Conservation (phyloP, 2,329 filamentous ascomycete genomes). For the Aspergillus hortae region DNA sequence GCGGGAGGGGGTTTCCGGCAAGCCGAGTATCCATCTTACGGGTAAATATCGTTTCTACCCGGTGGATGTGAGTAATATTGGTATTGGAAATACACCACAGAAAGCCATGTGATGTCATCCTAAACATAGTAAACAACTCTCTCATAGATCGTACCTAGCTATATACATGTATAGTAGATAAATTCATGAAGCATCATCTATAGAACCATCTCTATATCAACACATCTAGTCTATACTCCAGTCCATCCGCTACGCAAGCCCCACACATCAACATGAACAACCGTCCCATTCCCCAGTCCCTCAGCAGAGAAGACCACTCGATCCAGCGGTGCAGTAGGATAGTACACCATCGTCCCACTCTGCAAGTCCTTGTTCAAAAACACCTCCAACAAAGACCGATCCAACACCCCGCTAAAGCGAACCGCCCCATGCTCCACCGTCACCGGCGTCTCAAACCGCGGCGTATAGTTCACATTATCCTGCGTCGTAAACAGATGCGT, state of each 20-base stretch:
- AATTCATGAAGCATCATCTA: too few species aligned
- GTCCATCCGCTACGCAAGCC: conserved; percentile 33
- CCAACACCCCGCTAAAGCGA: conserved; percentile 49
- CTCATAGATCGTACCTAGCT: too few species aligned
- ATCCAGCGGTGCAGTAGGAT: conserved; percentile 39
- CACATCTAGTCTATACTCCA: not conserved
- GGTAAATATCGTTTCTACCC: not conserved
- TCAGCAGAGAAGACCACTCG: conserved; percentile 16
- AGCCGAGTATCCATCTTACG: conserved; percentile 11
- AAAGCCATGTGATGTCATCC: not conserved
- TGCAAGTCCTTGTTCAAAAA: conserved; percentile 53
- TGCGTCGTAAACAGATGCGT: conserved; percentile 43
- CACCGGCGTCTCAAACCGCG: conserved; percentile 46
- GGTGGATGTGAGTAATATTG: not conserved
- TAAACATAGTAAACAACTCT: too few species aligned
- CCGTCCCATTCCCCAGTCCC: conserved; percentile 2
- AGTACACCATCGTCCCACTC: conserved; percentile 51
- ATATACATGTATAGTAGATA: too few species aligned
- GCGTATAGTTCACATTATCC: conserved; percentile 54
- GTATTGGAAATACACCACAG: not conserved
- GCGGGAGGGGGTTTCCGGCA: conserved; percentile 28
- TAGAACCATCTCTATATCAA: too few species aligned
- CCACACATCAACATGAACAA: conserved; percentile 6
- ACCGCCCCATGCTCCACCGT: conserved; percentile 28
- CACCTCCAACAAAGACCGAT: conserved; percentile 54